These are phyloP conservation scores for Trichoderma sp. DNA, from an alignment of 2,329 filamentous ascomycete genomes.

Conservation along the genomic window DNA sequence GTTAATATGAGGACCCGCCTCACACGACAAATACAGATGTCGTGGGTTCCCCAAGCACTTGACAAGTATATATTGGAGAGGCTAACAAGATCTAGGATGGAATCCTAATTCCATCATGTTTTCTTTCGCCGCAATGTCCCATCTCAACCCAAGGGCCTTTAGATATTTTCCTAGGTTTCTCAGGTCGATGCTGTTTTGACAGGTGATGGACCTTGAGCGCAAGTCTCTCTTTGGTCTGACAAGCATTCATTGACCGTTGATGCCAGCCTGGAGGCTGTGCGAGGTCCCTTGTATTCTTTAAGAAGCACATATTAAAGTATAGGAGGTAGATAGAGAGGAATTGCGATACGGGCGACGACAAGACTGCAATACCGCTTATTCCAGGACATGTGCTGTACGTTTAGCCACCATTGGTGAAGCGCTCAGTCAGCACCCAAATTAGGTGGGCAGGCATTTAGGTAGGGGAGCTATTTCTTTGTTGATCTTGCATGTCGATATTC, in stretches of 20 bases:
- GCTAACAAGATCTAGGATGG: not conserved
- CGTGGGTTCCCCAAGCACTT: not conserved
- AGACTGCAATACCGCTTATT: not conserved
- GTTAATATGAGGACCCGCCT: not conserved
- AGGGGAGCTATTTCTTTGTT: not conserved
- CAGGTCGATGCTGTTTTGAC: not conserved
- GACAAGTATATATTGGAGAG: not conserved
- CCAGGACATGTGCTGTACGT: not conserved
- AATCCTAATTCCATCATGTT: not conserved
- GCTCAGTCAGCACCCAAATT: not conserved
- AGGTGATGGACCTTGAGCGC: not conserved
- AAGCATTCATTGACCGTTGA: not conserved
- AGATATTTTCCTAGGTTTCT: not conserved
- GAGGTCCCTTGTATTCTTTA: not conserved
- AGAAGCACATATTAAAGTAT: too few relatives aligned
- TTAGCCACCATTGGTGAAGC: not conserved
- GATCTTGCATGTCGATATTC: not conserved
- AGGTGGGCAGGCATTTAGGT: too few relatives aligned
- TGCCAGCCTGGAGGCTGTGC: not conserved
- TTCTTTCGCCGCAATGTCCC: not conserved
- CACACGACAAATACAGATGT: not conserved
- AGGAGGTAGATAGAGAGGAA: too few relatives aligned
- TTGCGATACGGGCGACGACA: too few relatives aligned
- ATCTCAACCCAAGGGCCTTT: not conserved
- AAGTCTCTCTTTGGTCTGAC: not conserved